These are phyloP conservation scores for Jaapia argillacea DNA, from an alignment of 768 basidiomycete species.

Conservation along the genomic window DNA sequence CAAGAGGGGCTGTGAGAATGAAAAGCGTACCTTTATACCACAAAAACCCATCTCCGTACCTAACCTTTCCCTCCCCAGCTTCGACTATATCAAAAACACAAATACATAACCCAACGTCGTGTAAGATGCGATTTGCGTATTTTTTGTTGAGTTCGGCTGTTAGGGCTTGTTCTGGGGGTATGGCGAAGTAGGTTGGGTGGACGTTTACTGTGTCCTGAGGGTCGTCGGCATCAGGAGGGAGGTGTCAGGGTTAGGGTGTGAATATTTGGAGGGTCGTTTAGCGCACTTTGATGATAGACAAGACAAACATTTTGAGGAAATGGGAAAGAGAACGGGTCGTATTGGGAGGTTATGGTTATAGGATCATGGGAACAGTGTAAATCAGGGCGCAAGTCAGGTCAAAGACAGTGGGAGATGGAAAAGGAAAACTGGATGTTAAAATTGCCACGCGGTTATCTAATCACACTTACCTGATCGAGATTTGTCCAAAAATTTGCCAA, in stretches of 20 bases:
- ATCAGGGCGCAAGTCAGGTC: not conserved
- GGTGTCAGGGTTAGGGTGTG: no score
- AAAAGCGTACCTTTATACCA: slow-evolving; percentile 93
- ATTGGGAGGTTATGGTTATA: no score
- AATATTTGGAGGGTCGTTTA: no score
- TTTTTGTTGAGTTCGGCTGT: slow-evolving; percentile 87
- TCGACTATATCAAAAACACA: slow-evolving; percentile 82
- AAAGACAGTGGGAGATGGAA: not conserved
- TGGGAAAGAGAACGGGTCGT: no score
- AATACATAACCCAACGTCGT: slow-evolving; percentile 87
- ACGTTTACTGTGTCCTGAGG: slow-evolving; percentile 89
- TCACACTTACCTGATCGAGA: not conserved
- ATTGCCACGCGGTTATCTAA: slow-evolving; percentile 1
- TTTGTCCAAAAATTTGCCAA: not conserved
- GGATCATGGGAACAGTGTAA: no score
- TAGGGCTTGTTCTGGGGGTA: slow-evolving; percentile 70
- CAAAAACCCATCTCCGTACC: slow-evolving; percentile 89
- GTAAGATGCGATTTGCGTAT: slow-evolving; percentile 86
- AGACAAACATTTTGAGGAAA: no score
- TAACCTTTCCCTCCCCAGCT: slow-evolving; percentile 84
- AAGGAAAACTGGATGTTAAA: not conserved
- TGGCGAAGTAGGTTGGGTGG: slow-evolving; percentile 78
- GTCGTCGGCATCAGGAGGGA: no score
- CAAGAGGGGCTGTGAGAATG: no score
- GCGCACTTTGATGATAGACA: slow-evolving; percentile 26